phyloP scores from a whole-genome alignment of 495 filamentous ascomycete species.

The Podospora australis region DNA sequence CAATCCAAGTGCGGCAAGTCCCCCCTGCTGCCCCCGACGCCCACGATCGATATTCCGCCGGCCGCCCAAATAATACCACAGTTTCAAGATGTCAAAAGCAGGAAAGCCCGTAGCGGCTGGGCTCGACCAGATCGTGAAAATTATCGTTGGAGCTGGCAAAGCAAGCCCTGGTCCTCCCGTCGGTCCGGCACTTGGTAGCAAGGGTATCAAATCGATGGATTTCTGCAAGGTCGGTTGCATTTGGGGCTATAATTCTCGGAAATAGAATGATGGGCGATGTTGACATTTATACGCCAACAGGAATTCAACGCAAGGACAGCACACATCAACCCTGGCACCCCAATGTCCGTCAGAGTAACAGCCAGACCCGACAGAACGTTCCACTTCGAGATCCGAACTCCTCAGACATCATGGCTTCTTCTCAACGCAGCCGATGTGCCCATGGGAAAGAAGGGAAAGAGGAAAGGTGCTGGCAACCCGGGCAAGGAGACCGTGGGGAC shows the following conservation, averaged over 20 bases:
- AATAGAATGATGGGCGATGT: no score
- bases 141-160: conserved; percentile 97
- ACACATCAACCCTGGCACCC: conserved; percentile 75
- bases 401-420: conserved; percentile 81
- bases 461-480: conserved; percentile 70
- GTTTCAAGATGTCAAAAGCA: conserved; percentile 68
- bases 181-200: conserved; percentile 92
- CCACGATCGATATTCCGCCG: no score
- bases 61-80: neutral
- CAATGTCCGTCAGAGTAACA: conserved; percentile 82
- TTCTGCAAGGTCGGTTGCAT: conserved; percentile 80
- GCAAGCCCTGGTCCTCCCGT: conserved; percentile 95
- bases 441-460: conserved; percentile 64
- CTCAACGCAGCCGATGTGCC: conserved; percentile 73
- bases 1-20: neutral
- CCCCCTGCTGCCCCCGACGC: neutral
- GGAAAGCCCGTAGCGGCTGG: conserved; percentile 50
- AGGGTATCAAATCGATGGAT: conserved; percentile 99
- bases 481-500: conserved; percentile 74
- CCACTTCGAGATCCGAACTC: conserved; percentile 87
- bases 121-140: conserved; percentile 82
- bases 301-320: conserved; percentile 96
- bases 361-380: conserved; percentile 93
- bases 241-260: no score
- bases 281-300: conserved; percentile 36